Base-by-base conservation (phyloP, 2,329 filamentous ascomycete genomes). In the Geosmithia morbida region DNA sequence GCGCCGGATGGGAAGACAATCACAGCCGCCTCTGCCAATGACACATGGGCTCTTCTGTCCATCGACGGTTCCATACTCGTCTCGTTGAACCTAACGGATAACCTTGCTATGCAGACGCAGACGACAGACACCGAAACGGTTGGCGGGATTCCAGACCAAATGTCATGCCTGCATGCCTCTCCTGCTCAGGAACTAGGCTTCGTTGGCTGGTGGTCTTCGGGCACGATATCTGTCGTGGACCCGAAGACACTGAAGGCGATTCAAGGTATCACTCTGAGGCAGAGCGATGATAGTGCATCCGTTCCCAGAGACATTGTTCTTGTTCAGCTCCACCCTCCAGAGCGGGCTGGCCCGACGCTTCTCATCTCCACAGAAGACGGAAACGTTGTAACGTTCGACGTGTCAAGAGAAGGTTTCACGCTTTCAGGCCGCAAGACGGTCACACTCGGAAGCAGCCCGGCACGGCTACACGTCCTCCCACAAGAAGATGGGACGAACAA, bases 301-400 rank as follows among this genome's bases (percentile, higher is more conserved):
- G 81, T 96, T 26, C 89, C 92, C 1, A 77, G 90, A 51, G 87
- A 88, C 46, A 74, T 97, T 26, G 77, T 82, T 0, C 73, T 97
- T 7, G 83, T 86, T 5, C 81, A 89, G 51, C 74, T 97, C 3
- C 75, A 96, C 43, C 81, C 82, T 14, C 70, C 72, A 7, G 55
- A 65, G 7, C 48, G 62, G 8, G 64, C 68, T 7, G 76, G 75
- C 0, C 83, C 87, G 1, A 95, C 85, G 0, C 71, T 98, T 0
- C 85, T 98, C 51, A 75, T 95, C 30, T 85, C 90, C 13, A 85
- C 96, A 75, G 87, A 94, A 44, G 90, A 97, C 62, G 92, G 92
- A 3, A 87, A 85, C 51, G 85, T 98, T 1, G 75, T 94, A 46
- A 92, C 85, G 0, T 97, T 89, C 59, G 77, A 79, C 30, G 74